These are phyloP conservation scores for Melastoma candidum DNA, from an alignment of 441 rosid genomes.

Conservation along the genomic window DNA sequence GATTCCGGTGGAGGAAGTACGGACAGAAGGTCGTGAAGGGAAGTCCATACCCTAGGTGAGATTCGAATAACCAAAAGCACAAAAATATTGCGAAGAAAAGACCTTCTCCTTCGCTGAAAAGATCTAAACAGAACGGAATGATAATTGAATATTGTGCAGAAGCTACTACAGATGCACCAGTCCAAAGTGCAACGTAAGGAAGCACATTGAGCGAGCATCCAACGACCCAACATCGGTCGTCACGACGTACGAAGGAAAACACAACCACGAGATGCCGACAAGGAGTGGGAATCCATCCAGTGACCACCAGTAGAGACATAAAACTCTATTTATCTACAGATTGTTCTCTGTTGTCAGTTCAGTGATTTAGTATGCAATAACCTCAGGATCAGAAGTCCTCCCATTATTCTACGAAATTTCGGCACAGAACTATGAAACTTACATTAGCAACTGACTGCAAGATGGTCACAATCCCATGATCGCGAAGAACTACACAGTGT, in stretches of 20 bases:
- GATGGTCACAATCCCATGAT: too few relatives aligned
- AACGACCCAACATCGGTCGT: slow-evolving; percentile 77
- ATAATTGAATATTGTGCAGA: slow-evolving; percentile 26
- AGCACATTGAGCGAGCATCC: slow-evolving; percentile 80
- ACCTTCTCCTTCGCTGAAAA: too few relatives aligned
- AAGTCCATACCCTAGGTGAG: slow-evolving; percentile 76
- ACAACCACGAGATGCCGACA: slow-evolving; percentile 72
- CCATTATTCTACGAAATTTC: too few relatives aligned
- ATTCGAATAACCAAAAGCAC: background rate
- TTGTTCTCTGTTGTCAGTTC: too few relatives aligned
- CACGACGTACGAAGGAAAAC: slow-evolving; percentile 91
- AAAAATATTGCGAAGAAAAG: too few relatives aligned
- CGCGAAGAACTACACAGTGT: too few relatives aligned
- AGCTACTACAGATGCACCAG: slow-evolving; percentile 92
- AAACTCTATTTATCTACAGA: too few relatives aligned
- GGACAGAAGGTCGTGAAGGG: slow-evolving; percentile 96
- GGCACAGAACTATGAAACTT: too few relatives aligned
- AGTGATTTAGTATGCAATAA: too few relatives aligned
- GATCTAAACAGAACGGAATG: too few relatives aligned
- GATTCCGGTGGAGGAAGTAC: slow-evolving; percentile 96
- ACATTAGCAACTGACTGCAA: too few relatives aligned
- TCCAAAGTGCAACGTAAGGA: slow-evolving; percentile 68
- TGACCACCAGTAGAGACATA: slow-evolving; percentile 21
- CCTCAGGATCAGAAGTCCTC: too few relatives aligned
- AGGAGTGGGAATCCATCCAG: slow-evolving; percentile 21